Conservation (phyloP, 2,329 filamentous ascomycete genomes). For the Botrytis elliptica region DNA sequence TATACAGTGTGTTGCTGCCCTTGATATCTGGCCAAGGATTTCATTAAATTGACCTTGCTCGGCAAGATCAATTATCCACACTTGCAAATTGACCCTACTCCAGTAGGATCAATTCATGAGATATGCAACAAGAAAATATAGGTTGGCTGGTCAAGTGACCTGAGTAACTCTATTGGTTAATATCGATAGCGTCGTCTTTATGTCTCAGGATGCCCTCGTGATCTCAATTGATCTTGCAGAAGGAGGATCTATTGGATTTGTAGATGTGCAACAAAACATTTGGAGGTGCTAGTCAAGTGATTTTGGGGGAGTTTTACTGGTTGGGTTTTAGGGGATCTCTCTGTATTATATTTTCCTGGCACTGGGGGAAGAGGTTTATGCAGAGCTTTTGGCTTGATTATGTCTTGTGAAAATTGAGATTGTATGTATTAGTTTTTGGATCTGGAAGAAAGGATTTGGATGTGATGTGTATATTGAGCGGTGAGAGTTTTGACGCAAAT, state of each 20-base stretch:
- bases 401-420: background rate
- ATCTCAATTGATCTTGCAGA: background rate
- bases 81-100: background rate
- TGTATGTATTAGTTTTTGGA: background rate
- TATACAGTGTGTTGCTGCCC: background rate
- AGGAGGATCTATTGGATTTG: background rate
- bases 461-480: background rate
- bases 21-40: background rate
- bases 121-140: background rate
- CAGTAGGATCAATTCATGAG: slow-evolving; percentile 1
- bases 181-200: background rate
- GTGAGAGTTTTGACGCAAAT: background rate
- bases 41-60: background rate
- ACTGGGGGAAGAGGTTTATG: background rate
- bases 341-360: background rate
- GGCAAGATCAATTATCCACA: background rate
- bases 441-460: background rate
- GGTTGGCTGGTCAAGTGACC: background rate
- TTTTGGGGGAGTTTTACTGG: background rate
- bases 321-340: background rate
- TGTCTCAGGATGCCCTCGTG: background rate
- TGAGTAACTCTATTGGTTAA: background rate
- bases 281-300: background rate
- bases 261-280: background rate
- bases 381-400: background rate